A percentile compares a stretch with the other conserved stretches of the same genome.
phyloP scores from a whole-genome alignment of 73 alveolate species.

The Tetrahymena borealis region DNA sequence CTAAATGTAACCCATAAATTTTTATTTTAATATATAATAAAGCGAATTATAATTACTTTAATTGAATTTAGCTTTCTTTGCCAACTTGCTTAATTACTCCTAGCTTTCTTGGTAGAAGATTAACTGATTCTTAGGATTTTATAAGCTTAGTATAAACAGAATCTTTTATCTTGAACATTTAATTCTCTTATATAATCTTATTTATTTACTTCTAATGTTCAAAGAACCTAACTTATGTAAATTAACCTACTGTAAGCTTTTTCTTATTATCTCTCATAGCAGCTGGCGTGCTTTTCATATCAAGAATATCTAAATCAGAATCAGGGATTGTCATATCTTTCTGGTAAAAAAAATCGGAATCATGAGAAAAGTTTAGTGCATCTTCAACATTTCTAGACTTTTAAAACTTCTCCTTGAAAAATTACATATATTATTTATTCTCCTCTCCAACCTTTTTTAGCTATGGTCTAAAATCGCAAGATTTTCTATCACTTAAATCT shows the following conservation, averaged over 20 bases:
- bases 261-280: not conserved
- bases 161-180: not conserved
- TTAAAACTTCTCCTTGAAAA: not conserved
- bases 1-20: too few species aligned
- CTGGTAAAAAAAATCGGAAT: not conserved
- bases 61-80: not conserved
- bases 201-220: not conserved
- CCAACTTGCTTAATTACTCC: not conserved
- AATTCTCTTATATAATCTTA: not conserved
- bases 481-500: not conserved
- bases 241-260: not conserved
- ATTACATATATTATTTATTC: not conserved
- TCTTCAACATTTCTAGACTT: not conserved
- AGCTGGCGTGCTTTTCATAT: not conserved
- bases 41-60: not conserved
- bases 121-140: not conserved
- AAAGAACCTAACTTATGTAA: not conserved
- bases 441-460: not conserved
- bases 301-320: not conserved
- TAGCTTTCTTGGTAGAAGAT: not conserved
- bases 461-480: not conserved
- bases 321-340: not conserved
- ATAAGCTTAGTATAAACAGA: not conserved
- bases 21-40: too few species aligned
- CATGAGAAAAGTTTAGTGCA: not conserved